Evolutionary conservation across 352 stramenopile species (phyloP).

Genomic region (Pythium utonaiense): DNA sequence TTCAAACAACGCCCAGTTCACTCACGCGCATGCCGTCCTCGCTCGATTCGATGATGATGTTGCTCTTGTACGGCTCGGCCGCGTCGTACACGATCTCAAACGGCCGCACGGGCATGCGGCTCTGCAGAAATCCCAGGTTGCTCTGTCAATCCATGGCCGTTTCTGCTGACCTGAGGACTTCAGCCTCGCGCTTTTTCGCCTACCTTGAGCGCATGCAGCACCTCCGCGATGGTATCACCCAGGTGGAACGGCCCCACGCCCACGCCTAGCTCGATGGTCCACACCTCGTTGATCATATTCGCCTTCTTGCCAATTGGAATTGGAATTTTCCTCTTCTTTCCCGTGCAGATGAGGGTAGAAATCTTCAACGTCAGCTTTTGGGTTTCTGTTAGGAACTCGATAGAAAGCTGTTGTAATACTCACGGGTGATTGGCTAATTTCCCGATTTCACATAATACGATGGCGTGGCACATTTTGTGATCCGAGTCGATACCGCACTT

Average conservation of each 20-base stretch:
- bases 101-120: slow-evolving; percentile 57
- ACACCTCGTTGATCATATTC: slow-evolving; percentile 73
- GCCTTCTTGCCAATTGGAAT: background rate
- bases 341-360: background rate
- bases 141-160: background rate
- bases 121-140: slow-evolving; percentile 24
- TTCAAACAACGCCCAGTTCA: background rate
- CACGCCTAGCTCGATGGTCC: slow-evolving; percentile 79
- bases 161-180: background rate
- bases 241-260: slow-evolving; percentile 75
- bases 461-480: background rate
- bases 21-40: slow-evolving; percentile 68
- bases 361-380: slow-evolving; percentile 3
- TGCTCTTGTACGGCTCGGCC: slow-evolving; percentile 51
- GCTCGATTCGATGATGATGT: slow-evolving; percentile 58
- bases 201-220: slow-evolving; percentile 75
- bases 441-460: background rate
- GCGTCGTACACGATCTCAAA: slow-evolving; percentile 82
- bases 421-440: background rate
- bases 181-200: slow-evolving; percentile 1
- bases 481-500: background rate
- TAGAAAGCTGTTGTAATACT: background rate
- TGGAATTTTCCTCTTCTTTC: background rate
- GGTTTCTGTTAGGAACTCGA: background rate
- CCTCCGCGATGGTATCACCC: slow-evolving; percentile 66